Conservation (phyloP, 2,329 filamentous ascomycete genomes). For the Sclerotinia glacialis region DNA sequence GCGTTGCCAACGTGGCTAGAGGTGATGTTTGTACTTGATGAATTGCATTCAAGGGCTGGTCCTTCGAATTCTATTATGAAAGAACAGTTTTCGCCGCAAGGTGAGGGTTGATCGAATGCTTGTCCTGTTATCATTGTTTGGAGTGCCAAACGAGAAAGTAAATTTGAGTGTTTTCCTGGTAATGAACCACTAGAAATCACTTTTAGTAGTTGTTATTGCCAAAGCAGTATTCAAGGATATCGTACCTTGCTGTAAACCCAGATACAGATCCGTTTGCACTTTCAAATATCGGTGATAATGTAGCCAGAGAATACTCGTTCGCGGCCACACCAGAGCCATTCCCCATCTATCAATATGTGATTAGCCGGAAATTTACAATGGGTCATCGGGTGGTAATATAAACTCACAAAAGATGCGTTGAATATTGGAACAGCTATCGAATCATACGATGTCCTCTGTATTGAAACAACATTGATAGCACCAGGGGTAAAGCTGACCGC, state of each 20-base stretch:
- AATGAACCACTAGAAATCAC: not conserved
- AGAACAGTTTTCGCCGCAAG: constrained; percentile 30
- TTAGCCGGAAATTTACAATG: not conserved
- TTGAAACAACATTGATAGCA: constrained; percentile 27
- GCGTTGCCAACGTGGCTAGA: not conserved
- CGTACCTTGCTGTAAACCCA: constrained; percentile 25
- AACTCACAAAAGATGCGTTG: constrained; percentile 32
- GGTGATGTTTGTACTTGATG: not conserved
- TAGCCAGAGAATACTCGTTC: constrained; percentile 24
- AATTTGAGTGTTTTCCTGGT: constrained; percentile 15
- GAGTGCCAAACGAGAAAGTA: constrained; percentile 25
- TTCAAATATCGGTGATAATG: constrained; percentile 19
- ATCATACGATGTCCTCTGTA: constrained; percentile 14
- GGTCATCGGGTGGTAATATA: too few relatives aligned
- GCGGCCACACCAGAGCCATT: constrained; percentile 28
- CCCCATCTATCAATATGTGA: constrained; percentile 28
- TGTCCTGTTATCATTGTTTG: constrained; percentile 28
- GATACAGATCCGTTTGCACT: constrained; percentile 21
- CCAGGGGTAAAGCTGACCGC: constrained; percentile 31
- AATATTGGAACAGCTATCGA: constrained; percentile 26
- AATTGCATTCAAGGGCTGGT: constrained; percentile 25
- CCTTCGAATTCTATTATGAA: constrained; percentile 29
- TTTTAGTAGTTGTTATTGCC: not conserved
- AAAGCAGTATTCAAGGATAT: not conserved
- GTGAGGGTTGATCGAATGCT: constrained; percentile 23